Evolutionary conservation across 768 basidiomycete genomes (phyloP).

Genomic region (Phanerochaete sordida): DNA sequence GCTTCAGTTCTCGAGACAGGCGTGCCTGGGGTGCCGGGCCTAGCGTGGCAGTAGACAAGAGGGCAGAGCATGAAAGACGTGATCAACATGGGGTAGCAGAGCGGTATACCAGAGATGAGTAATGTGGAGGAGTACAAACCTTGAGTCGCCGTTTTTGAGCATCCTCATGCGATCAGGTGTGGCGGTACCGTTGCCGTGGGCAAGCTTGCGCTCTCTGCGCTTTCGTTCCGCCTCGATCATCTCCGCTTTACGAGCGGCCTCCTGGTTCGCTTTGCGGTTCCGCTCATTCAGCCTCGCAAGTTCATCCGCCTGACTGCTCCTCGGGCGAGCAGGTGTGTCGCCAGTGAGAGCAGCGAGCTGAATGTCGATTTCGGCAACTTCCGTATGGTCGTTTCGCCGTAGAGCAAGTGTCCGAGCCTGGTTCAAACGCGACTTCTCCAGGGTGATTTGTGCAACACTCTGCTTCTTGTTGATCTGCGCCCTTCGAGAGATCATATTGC

Average conservation of each 20-base stretch:
- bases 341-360: constrained; percentile 55
- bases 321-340: constrained; percentile 2
- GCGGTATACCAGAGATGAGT: background rate
- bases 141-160: constrained; percentile 55
- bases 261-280: constrained; percentile 81
- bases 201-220: constrained; percentile 61
- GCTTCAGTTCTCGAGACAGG: constrained; percentile 32
- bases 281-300: constrained; percentile 85
- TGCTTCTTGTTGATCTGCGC: constrained; percentile 31
- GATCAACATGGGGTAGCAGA: constrained; percentile 15
- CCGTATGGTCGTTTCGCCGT: constrained; percentile 65
- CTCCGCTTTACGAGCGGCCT: constrained; percentile 77
- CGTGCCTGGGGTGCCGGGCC: constrained; percentile 36
- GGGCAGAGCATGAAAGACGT: constrained; percentile 20
- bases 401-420: constrained; percentile 73
- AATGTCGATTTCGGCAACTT: constrained; percentile 58
- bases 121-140: constrained; percentile 41
- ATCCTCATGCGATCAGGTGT: constrained; percentile 65
- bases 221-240: constrained; percentile 65
- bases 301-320: constrained; percentile 11
- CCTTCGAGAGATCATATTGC: constrained; percentile 73
- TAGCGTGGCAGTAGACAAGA: constrained; percentile 16
- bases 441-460: constrained; percentile 31
- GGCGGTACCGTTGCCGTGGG: constrained; percentile 30
- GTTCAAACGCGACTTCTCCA: constrained; percentile 65